These are phyloP conservation scores for Suhomyces tanzawaensis DNA, from an alignment of 805 yeast genomes.

Conservation along the genomic window DNA sequence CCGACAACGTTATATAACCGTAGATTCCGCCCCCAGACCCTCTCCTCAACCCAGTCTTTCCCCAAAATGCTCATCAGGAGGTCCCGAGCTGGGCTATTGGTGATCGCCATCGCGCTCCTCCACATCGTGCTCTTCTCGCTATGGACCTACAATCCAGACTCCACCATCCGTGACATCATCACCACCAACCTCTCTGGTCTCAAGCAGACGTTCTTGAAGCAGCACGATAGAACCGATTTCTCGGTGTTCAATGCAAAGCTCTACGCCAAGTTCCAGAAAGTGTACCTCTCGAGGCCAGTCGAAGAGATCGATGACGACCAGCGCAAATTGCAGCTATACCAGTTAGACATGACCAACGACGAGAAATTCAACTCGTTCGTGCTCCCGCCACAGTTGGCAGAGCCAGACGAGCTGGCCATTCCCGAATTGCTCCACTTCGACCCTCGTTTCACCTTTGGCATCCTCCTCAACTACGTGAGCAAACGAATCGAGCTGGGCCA, in stretches of 20 bases:
- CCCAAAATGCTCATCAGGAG: slow-evolving; percentile 7
- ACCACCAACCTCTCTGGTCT: slow-evolving; percentile 5
- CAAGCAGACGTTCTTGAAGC: slow-evolving; percentile 3
- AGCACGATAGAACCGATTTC: background rate
- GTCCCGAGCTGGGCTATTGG: slow-evolving; percentile 7
- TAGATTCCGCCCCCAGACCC: no score
- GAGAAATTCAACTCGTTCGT: slow-evolving; percentile 7
- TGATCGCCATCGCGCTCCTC: slow-evolving; percentile 6
- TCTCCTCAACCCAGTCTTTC: background rate
- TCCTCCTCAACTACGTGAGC: slow-evolving; percentile 14
- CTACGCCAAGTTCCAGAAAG: slow-evolving; percentile 1
- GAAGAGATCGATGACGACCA: background rate
- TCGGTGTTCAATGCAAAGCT: slow-evolving; percentile 5
- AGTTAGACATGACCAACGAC: slow-evolving; percentile 2
- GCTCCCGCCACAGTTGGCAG: slow-evolving; percentile 15
- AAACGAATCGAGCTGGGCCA: background rate
- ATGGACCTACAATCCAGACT: slow-evolving; percentile 5
- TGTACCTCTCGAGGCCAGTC: background rate
- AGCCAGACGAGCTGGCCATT: slow-evolving; percentile 5
- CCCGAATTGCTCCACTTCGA: slow-evolving; percentile 20
- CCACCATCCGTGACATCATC: background rate
- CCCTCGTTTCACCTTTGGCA: slow-evolving; percentile 28
- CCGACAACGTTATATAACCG: no score
- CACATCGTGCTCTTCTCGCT: slow-evolving; percentile 10
- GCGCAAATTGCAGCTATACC: background rate